Base-by-base conservation (phyloP, 371 early-diverging fungal species). In the Circinella minor region DNA sequence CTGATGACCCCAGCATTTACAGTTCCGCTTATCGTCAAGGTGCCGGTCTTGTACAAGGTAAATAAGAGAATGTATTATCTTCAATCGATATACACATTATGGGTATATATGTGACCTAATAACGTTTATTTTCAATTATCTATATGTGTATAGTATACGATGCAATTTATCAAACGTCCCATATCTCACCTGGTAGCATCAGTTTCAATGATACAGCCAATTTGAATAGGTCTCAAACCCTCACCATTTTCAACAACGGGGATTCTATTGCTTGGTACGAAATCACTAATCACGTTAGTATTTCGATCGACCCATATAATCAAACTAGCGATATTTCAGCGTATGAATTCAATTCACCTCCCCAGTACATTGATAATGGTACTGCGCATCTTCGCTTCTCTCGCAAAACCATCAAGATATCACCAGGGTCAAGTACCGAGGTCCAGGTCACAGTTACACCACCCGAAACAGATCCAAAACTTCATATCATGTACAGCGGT, bases 21-120 rank as follows among this genome's bases (percentile, higher is more conserved):
- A 13, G 37, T 11, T 77, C 73, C 65, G 68, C 83, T 17, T 70
- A 79, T 14, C 61, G 72, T 7, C 91, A 93, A 76, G 95, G 94
- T 18, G 86, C 92, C 49, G 95, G 95, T 36, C 77, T 95, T 13
- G 78, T 95, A 55, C 85, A 93, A 77, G 75, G 81, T 78, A 71
- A 27, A 66, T 68, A 55, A 36, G 11, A 67, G 17, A 27, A 17
- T 34, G 3, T 57, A 18, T 8, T 55, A 15, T 10, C 18, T 17
- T 4, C 7, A 55, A n/a, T 55, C 9, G 47, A 47, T 15, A 47
- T 3, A 3, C 15, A 3, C 15, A 47, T 3, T 3, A 47, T 15
- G 47, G 3, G 47, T 0, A 11, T 11, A 3, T 15, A 15, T 47
- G 15, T 47, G 47, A 1, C 1, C 47, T 15, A 47, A 51, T 17